Conservation (phyloP, 2,329 filamentous ascomycete species). For the Colletotrichum chlorophyti region DNA sequence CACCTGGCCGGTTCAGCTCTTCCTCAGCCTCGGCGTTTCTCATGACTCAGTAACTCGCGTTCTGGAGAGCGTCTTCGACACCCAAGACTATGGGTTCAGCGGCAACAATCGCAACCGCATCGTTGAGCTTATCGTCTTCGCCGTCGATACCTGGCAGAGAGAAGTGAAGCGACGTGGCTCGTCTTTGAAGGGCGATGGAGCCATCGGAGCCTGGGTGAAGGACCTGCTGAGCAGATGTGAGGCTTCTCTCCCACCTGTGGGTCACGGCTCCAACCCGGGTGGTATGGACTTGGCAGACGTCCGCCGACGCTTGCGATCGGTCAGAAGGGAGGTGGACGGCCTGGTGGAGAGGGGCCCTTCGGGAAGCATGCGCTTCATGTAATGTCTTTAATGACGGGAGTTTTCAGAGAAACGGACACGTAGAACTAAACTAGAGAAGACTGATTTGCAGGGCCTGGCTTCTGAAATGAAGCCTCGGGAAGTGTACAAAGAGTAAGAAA, state of each 20-base stretch:
- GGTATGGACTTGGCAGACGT: slow-evolving; percentile 53
- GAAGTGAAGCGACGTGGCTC: slow-evolving; percentile 57
- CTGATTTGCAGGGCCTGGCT: not conserved
- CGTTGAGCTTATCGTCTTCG: slow-evolving; percentile 60
- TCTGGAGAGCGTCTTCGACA: slow-evolving; percentile 63
- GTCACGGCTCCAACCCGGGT: slow-evolving; percentile 50
- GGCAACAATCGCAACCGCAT: slow-evolving; percentile 56
- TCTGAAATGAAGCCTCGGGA: not conserved
- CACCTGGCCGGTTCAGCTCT: slow-evolving; percentile 63
- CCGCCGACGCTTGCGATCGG: slow-evolving; percentile 47
- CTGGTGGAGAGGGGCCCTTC: slow-evolving; percentile 50
- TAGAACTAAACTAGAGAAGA: slow-evolving; percentile 10
- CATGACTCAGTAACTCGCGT: slow-evolving; percentile 63
- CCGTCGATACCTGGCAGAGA: slow-evolving; percentile 56
- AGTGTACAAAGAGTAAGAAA: slow-evolving; percentile 25
- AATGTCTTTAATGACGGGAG: slow-evolving; percentile 29
- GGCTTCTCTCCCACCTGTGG: slow-evolving; percentile 46
- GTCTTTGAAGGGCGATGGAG: too few relatives aligned
- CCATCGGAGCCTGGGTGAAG: slow-evolving; percentile 52
- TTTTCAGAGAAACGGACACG: not conserved
- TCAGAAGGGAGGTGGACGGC: slow-evolving; percentile 52
- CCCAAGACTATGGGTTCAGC: slow-evolving; percentile 65
- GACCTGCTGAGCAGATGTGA: slow-evolving; percentile 61
- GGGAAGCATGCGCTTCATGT: slow-evolving; percentile 54
- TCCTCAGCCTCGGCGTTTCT: slow-evolving; percentile 62